These are phyloP conservation scores for Coniferiporia sulphurascens DNA, from an alignment of 1,284 basidiomycete genomes.

Conservation along the genomic window DNA sequence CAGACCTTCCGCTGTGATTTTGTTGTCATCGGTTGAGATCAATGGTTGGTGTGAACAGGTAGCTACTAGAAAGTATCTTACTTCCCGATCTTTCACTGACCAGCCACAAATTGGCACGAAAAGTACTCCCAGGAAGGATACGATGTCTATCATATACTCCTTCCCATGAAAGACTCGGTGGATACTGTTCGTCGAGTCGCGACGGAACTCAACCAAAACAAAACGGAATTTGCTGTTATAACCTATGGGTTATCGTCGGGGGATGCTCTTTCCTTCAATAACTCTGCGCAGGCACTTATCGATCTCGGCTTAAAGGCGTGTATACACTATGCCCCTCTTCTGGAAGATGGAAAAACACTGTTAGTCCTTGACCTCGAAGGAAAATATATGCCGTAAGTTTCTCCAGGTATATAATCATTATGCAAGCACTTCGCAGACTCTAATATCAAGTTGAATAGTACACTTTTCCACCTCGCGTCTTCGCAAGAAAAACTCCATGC, in stretches of 20 bases:
- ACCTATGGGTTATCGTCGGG: constrained; percentile 33
- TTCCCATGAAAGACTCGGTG: constrained; percentile 21
- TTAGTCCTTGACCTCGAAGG: constrained; percentile 27
- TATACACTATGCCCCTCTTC: constrained; percentile 35
- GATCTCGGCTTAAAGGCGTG: constrained; percentile 29
- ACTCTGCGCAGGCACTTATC: constrained; percentile 17
- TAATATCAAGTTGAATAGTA: constrained; percentile 24
- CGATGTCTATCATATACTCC: constrained; percentile 31
- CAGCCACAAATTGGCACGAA: neutral
- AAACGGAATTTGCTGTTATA: constrained; percentile 32
- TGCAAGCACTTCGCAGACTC: neutral
- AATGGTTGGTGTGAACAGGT: constrained; percentile 39
- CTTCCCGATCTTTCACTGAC: constrained; percentile 2
- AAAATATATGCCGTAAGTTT: constrained; percentile 11
- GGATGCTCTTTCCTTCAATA: constrained; percentile 23
- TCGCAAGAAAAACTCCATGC: constrained; percentile 36
- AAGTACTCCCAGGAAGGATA: constrained; percentile 45
- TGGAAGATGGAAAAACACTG: constrained; percentile 26
- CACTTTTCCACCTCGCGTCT: constrained; percentile 34
- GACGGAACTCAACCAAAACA: constrained; percentile 16
- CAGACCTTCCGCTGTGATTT: constrained; percentile 28
- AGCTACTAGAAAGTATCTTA: neutral
- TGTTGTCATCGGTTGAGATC: constrained; percentile 28
- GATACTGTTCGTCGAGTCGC: constrained; percentile 18
- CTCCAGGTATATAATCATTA: neutral